Evolutionary conservation across 768 basidiomycete species (phyloP).

Genomic region (Clitopilus passeckerianus): DNA sequence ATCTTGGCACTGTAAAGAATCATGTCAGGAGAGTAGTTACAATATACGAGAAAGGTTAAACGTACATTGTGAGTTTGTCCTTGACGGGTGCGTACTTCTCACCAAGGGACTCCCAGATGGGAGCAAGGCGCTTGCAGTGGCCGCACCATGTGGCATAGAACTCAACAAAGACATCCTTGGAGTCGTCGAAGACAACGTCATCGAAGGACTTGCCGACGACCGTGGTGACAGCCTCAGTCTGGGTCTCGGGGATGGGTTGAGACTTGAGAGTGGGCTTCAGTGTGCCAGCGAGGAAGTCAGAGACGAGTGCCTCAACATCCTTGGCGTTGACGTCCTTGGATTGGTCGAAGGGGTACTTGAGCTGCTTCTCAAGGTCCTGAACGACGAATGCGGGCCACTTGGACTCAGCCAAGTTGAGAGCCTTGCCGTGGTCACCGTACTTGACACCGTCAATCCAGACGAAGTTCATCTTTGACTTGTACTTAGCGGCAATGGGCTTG

Average conservation of each 20-base stretch:
- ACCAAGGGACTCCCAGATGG: constrained; percentile 87
- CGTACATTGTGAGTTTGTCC: constrained; percentile 76
- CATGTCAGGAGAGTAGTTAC: constrained; percentile 7
- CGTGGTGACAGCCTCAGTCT: constrained; percentile 77
- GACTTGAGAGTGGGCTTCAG: constrained; percentile 86
- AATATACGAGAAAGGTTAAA: constrained; percentile 3
- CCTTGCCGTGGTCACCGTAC: constrained; percentile 94
- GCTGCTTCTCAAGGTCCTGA: constrained; percentile 77
- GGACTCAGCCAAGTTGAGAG: constrained; percentile 78
- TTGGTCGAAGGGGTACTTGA: constrained; percentile 88
- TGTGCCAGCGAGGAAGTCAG: constrained; percentile 64
- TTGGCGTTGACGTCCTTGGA: constrained; percentile 52
- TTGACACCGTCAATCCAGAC: constrained; percentile 97
- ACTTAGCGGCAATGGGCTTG: constrained; percentile 72
- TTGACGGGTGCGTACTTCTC: constrained; percentile 76
- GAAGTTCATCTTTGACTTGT: constrained; percentile 90
- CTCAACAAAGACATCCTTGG: constrained; percentile 94
- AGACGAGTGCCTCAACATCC: constrained; percentile 54
- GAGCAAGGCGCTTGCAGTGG: constrained; percentile 96
- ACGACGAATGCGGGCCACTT: constrained; percentile 95
- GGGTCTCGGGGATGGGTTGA: constrained; percentile 76
- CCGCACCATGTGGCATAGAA: constrained; percentile 98
- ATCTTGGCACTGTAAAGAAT: constrained; percentile 72
- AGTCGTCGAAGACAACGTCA: constrained; percentile 76
- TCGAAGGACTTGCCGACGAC: constrained; percentile 92